phyloP scores from a whole-genome alignment of 176 grass and related monocot species.

The Pontederia crassipes region DNA sequence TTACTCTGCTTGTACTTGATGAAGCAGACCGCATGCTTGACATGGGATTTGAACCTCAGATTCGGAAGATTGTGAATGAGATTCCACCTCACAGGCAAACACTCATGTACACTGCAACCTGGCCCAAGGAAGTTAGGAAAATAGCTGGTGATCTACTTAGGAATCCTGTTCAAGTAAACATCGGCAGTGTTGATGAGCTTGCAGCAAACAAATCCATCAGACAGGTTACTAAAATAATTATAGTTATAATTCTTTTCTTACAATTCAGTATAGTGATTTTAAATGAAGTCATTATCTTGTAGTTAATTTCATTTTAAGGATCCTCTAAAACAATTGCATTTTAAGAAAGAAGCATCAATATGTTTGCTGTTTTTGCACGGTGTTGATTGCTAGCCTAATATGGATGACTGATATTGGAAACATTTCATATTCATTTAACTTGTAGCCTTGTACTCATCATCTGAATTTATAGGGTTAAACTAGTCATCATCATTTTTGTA shows the following conservation, averaged over 20 bases:
- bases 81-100: constrained; percentile 76
- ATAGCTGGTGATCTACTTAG: constrained; percentile 91
- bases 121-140: constrained; percentile 95
- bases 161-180: constrained; percentile 89
- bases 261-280: background rate
- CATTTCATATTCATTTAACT: too few relatives aligned
- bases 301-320: too few relatives aligned
- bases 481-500: too few relatives aligned
- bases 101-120: constrained; percentile 98
- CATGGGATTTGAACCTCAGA: constrained; percentile 99
- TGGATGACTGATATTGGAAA: too few relatives aligned
- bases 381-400: too few relatives aligned
- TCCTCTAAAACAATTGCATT: too few relatives aligned
- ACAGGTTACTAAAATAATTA: constrained; percentile 40
- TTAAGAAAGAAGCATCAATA: too few relatives aligned
- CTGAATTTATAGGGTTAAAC: too few relatives aligned
- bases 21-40: constrained; percentile 97
- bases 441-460: too few relatives aligned
- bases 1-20: constrained; percentile 93
- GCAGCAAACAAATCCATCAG: constrained; percentile 97
- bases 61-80: constrained; percentile 84
- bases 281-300: too few relatives aligned
- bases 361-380: too few relatives aligned
- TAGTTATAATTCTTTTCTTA: constrained; percentile 15
- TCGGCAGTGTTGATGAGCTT: constrained; percentile 83